Conservation (phyloP, 768 basidiomycete species). For the Suillus brevipes region DNA sequence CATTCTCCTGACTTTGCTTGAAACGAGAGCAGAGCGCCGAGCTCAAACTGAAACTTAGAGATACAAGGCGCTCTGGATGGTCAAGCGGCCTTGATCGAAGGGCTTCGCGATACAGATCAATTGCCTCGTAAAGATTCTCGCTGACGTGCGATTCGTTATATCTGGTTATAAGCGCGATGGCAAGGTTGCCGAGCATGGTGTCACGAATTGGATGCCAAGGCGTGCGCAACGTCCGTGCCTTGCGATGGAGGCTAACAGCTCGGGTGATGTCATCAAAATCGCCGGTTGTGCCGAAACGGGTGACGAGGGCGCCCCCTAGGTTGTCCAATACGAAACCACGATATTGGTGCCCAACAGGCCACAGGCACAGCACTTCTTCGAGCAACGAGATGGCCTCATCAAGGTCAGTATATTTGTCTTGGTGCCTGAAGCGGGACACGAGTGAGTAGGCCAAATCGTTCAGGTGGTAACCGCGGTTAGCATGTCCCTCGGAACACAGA, state of each 20-base stretch:
- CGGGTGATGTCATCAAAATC: too few relatives aligned
- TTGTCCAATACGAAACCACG: background rate
- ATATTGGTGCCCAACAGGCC: background rate
- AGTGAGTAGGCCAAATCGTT: too few relatives aligned
- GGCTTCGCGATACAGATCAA: background rate
- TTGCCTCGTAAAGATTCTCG: background rate
- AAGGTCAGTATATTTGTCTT: too few relatives aligned
- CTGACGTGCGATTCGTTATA: background rate
- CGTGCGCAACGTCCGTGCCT: background rate
- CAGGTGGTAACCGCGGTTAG: background rate
- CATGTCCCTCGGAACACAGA: background rate
- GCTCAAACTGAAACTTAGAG: background rate
- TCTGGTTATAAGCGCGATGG: background rate
- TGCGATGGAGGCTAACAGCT: background rate
- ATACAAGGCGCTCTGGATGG: background rate
- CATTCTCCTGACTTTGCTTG: background rate
- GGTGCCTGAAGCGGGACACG: too few relatives aligned
- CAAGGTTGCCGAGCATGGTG: background rate
- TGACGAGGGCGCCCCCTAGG: too few relatives aligned
- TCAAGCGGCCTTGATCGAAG: background rate
- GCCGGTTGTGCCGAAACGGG: too few relatives aligned
- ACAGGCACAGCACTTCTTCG: too few relatives aligned
- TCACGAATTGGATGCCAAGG: background rate
- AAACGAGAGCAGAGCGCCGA: background rate
- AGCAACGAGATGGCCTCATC: too few relatives aligned